Evolutionary conservation across 2,329 filamentous ascomycete genomes (phyloP), one percentile per base, ranked within the genome.

Genomic region (Emericellopsis atlantica): DNA sequence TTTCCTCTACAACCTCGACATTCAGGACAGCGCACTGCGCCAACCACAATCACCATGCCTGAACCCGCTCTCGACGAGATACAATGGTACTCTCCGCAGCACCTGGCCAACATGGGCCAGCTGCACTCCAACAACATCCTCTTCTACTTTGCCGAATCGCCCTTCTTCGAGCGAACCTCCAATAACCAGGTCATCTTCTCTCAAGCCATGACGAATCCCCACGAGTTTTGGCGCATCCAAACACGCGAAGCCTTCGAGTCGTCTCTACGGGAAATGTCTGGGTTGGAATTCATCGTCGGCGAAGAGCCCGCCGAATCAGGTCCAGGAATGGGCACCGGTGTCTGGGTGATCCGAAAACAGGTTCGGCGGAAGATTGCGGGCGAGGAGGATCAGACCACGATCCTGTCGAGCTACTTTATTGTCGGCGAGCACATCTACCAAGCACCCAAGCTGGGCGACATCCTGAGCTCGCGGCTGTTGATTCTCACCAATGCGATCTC

Each of bases 301-400:
- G 72, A 81, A 52, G 74, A 79, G 48, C 77, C 76, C 1, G 74
- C 75, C 23, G 76, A 81, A 56, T 76, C 70, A 50, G 72, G 67
- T 0, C 75, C 74, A 0, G 75, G 74, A n/a, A 77, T 74, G 33
- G 78, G 77, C 36, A 81, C 77, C 0, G 78, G 77, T 23, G 76
- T 82, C 8, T 83, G 78, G 78, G 74, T 81, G 23, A 80, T 83
- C 49, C 71, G 76, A 51, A 82, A 82, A 63, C 79, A 83, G 59
- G 76, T 70, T 22, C 64, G 79, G 39, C 66, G 72, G 45, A 79
- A 79, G 59, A 62, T 67, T 12, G 64, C 66, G 5, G 61, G 66
- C 12, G 71, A 76, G 22, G 76, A 79, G 47, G 75, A 79, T 9
- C 40, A 40, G 9, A 31, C 44, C 8, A 16, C 36, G 45, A 65